Conservation (phyloP, 116 monocot genomes). For the Dioscorea cayenensis region DNA sequence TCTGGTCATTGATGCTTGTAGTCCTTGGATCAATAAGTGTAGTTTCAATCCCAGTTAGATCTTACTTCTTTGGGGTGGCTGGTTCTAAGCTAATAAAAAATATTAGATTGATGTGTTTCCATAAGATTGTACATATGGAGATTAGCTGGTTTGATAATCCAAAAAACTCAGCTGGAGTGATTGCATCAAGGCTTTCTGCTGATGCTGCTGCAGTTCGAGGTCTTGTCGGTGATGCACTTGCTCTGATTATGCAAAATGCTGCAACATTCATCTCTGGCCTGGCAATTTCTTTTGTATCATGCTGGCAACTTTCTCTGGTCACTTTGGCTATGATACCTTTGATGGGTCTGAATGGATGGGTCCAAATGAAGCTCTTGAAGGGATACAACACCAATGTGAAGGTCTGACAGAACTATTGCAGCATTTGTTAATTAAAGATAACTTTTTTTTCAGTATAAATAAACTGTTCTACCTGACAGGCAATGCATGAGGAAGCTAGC, state of each 20-base stretch:
- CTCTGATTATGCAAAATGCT: conserved; percentile 33
- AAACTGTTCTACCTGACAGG: conserved; percentile 15
- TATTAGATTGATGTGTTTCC: conserved; percentile 56
- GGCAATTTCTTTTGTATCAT: conserved; percentile 37
- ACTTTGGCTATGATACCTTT: conserved; percentile 42
- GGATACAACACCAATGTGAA: conserved; percentile 49
- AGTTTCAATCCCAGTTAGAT: conserved; percentile 30
- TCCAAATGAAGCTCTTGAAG: conserved; percentile 44
- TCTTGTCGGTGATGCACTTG: conserved; percentile 54
- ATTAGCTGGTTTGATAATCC: conserved; percentile 71
- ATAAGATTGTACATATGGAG: conserved; percentile 61
- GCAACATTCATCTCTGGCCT: conserved; percentile 37
- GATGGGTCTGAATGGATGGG: conserved; percentile 37
- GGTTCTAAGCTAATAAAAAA: conserved; percentile 58
- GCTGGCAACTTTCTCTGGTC: conserved; percentile 52
- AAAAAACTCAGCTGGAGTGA: conserved; percentile 39
- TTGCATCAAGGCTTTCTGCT: conserved; percentile 41
- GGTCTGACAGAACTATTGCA: conserved; percentile 19
- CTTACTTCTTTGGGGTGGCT: conserved; percentile 63
- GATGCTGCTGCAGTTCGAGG: conserved; percentile 48
- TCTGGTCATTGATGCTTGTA: conserved; percentile 49
- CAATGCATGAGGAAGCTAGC: conserved; percentile 64
- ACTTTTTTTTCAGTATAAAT: background rate
- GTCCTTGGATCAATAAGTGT: conserved; percentile 39
- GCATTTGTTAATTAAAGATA: background rate